A percentile compares a stretch with the other conserved stretches of the same genome.
Evolutionary conservation across 805 yeast genomes (phyloP).

Genomic region (Suhomyces xylopsoci): DNA sequence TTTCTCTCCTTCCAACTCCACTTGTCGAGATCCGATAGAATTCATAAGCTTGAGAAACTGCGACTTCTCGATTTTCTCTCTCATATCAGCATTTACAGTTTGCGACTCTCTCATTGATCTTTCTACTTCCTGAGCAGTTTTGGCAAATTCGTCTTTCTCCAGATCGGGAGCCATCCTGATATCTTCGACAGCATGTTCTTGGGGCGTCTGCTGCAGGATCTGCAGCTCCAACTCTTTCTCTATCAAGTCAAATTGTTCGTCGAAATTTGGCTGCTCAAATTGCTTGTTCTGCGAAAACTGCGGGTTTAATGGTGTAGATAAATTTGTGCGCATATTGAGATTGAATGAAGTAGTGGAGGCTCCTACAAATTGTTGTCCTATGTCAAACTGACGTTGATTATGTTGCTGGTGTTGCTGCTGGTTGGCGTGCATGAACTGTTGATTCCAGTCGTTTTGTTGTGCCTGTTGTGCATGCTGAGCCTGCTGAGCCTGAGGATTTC

Average conservation of each 20-base stretch:
- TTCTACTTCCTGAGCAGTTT: slow-evolving; percentile 36
- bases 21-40: slow-evolving; percentile 33
- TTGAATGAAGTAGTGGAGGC: slow-evolving; percentile 5
- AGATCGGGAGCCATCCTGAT: slow-evolving; percentile 7
- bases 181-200: slow-evolving; percentile 3
- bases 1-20: slow-evolving; percentile 40
- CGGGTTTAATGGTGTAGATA: slow-evolving; percentile 14
- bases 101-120: slow-evolving; percentile 16
- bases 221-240: slow-evolving; percentile 25
- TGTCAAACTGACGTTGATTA: not conserved
- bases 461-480: slow-evolving; percentile 5
- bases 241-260: slow-evolving; percentile 31
- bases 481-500: slow-evolving; percentile 1
- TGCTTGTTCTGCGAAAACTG: slow-evolving; percentile 2
- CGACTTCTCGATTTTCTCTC: slow-evolving; percentile 32
- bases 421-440: slow-evolving; percentile 21
- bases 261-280: slow-evolving; percentile 16
- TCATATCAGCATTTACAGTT: slow-evolving; percentile 11
- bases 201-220: slow-evolving; percentile 4
- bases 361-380: slow-evolving; percentile 2
- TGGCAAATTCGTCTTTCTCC: slow-evolving; percentile 38
- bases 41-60: slow-evolving; percentile 39
- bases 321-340: slow-evolving; percentile 19
- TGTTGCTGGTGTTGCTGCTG: slow-evolving; percentile 11
- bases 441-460: slow-evolving; percentile 21